Conservation (phyloP, 371 early-diverging fungal species). For the Mucor indicus region DNA sequence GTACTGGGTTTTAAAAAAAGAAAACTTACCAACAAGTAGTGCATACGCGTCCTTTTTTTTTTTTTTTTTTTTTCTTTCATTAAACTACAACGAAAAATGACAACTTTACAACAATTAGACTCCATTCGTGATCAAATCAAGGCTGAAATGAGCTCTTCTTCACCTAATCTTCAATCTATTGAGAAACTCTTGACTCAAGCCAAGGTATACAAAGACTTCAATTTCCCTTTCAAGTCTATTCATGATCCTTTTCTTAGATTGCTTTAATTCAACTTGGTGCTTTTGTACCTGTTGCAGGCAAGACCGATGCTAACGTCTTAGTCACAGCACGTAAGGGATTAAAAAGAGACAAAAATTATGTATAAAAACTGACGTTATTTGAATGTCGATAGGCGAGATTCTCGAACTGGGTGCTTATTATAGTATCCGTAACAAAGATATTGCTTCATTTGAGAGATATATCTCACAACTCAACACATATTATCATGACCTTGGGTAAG, state of each 20-base stretch:
- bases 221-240: background rate
- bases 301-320: slow-evolving; percentile 62
- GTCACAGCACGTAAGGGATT: slow-evolving; percentile 64
- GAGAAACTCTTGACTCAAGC: slow-evolving; percentile 69
- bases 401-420: slow-evolving; percentile 91
- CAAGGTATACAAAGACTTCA: slow-evolving; percentile 56
- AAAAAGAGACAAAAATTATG: background rate
- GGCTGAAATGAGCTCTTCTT: slow-evolving; percentile 64
- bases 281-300: slow-evolving; percentile 58
- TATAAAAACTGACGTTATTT: too few relatives aligned
- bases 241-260: slow-evolving; percentile 62
- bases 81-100: slow-evolving; percentile 8
- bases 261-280: slow-evolving; percentile 72
- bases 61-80: background rate
- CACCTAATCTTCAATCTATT: slow-evolving; percentile 73
- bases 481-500: slow-evolving; percentile 82
- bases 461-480: slow-evolving; percentile 90
- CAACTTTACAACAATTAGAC: slow-evolving; percentile 34
- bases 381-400: slow-evolving; percentile 78
- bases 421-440: slow-evolving; percentile 81
- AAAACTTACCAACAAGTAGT: too few relatives aligned
- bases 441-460: slow-evolving; percentile 90
- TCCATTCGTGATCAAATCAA: slow-evolving; percentile 50
- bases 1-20: too few relatives aligned
- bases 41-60: background rate